Conservation (phyloP, 768 basidiomycete species). For the Sporobolomyces phaffii region DNA sequence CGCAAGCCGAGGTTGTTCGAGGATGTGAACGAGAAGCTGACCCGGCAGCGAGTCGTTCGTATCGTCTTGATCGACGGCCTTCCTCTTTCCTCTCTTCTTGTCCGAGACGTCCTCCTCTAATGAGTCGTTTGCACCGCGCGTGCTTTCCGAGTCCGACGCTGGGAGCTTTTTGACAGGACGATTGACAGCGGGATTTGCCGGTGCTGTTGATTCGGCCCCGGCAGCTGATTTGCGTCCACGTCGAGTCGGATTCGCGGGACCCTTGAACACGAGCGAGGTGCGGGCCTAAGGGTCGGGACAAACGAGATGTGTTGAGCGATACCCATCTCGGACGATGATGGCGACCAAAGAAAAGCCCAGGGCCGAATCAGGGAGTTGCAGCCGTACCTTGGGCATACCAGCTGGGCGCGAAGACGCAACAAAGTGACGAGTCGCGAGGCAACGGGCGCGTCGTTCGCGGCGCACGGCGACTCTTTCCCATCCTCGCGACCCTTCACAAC, state of each 20-base stretch:
- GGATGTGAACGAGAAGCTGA: neutral
- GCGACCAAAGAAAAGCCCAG: too few relatives aligned
- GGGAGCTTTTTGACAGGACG: neutral
- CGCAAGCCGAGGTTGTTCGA: neutral
- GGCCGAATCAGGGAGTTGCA: neutral
- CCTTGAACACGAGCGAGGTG: slow-evolving; percentile 9
- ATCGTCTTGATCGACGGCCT: neutral
- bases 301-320: neutral
- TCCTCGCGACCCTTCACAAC: too few relatives aligned
- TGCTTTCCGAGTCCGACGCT: neutral
- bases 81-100: neutral
- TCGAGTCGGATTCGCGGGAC: neutral
- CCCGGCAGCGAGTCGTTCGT: neutral
- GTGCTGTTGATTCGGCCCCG: neutral
- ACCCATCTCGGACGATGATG: too few relatives aligned
- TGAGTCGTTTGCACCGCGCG: neutral
- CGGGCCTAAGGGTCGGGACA: neutral
- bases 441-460: too few relatives aligned
- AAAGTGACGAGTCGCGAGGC: too few relatives aligned
- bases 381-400: slow-evolving; percentile 3
- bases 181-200: neutral
- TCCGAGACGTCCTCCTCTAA: neutral
- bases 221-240: neutral
- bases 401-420: too few relatives aligned
- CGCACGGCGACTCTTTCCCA: too few relatives aligned